Base-by-base conservation (phyloP, 2,329 filamentous ascomycete genomes). In the Chalara sp. region DNA sequence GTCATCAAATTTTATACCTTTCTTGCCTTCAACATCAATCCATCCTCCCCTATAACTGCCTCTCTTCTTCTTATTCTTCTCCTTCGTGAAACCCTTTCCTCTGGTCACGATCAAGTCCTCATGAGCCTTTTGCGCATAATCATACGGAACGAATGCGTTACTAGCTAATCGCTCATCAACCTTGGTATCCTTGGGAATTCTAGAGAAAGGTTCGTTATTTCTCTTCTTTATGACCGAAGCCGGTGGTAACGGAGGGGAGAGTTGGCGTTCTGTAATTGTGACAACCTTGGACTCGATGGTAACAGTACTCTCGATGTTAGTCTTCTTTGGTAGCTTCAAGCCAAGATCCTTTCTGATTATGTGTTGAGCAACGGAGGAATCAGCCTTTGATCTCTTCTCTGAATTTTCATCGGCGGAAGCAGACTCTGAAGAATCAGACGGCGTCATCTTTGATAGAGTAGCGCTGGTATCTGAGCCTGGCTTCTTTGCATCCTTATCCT, bases 1-100 rank as follows among this genome's bases (percentile, higher is more conserved):
- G 63, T 95, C 88, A 2, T 96, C 90, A 70, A 99, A 99, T 73
- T 95, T 96, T 73, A 96, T 87, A 52, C 88, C 86, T 71, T 92
- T 91, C 57, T 86, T 86, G 21, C 84, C 83, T 11, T 78, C 72
- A 48, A 92, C 87, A 66, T 99, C 91, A 63, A 99, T 95, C 48
- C 79, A 71, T 6, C 93, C 93, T 43, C 93, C 93, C 45, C 87
- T 83, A 76, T 96, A 99, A 58, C 86, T 89, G 47, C 93, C 93
- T 61, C 83, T 79, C 78, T 90, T 91, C 79, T 90, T 93, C 78
- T 99, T 99, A 73, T 99, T 99, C 83, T 99, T 99, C 76, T 97
- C 93, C 76, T 99, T 99, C 53, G 92, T 97, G 72, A 99, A 99
- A 4, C 89, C 90, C 74, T 96, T 97, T 63, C 93, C 93, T 67